Base-by-base conservation (phyloP, 352 stramenopile species). In the Globisporangium cederbergense region DNA sequence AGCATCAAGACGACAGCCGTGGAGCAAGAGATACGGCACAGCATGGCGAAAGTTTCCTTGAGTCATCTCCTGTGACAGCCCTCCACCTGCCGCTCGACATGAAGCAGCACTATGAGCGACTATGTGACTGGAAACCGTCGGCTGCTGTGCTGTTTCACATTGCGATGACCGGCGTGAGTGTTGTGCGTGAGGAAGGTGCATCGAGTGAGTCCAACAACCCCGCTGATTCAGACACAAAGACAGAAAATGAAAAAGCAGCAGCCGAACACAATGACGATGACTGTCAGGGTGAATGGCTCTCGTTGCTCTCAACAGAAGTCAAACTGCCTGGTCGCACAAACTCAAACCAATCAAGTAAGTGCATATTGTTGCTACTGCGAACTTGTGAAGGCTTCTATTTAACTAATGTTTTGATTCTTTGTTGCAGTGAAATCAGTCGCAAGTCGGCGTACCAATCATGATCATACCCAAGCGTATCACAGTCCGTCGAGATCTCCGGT, bases 1-100 rank as follows among this genome's bases (percentile, higher is more conserved):
- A 80, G 65, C 82, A 84, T 45, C 66, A 68, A 54, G 77, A 84
- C 34, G 77, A 86, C 32, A 55, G 67, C 11, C 65, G 61, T 59
- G 32, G 20, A 51, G 47, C 20, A 5, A 14, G 36, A 42, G 51
- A 38, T 22, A 28, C n/a, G 50, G 10, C 2, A 18, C 7, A 22
- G 28, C 7, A 13, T 57, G 50, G 32, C 18, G 50, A 57, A 42
- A 38, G 43, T 0, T 14, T 16, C 7, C n/a, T 22, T 16, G 3
- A 45, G 18, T 14, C 22, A 11, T 38, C 45, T 18, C 22, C 32
- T 25, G 18, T n/a, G 10, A 7, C 3, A 30, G 2, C 16, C 10
- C 10, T 34, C 14, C 16, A 8, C 4, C 0, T 7, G 36, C 53
- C 6, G 13, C 3, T 18, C 16, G 34, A 10, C 20, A 25, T 20